Base-by-base conservation (phyloP, 176 grass and related monocot species). In the Aegilops tauschii region DNA sequence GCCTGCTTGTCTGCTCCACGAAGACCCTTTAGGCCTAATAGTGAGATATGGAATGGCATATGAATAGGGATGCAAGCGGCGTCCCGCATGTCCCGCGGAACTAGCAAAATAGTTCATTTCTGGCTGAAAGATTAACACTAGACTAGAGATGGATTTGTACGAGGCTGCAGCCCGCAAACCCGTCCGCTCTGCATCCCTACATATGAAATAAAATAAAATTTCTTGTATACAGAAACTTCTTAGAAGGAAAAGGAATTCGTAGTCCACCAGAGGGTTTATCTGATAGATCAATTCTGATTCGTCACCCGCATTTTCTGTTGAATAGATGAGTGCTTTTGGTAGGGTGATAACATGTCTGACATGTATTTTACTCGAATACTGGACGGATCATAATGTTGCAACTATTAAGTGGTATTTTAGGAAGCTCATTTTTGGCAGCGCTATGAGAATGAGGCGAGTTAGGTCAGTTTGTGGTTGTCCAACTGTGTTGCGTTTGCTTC, bases 211-310 rank as follows among this genome's bases (percentile, higher is more conserved):
- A 84, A 62, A 23, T 58, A 17, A 50, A 68, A 68, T 72, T 45
- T 82, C 25, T 76, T 54, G 34, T 39, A 62, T 77, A 78, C 17
- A 77, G 4, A 23, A 28, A 84, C 64, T n/a, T 45, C 74, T 18
- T 69, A 29, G 12, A 34, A 49, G 14, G 21, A 72, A 76, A 47
- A 76, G 27, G 69, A 72, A 76, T 20, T 54, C 11, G 6, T 10
- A 9, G 42, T 80, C 69, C 84, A 99, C 97, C 89, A 87, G 79
- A 80, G 25, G 96, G 80, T 90, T 99, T 94, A 70, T 93, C 94
- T 61, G 93, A 94, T 30, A 94, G 80, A 86, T 91, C 94, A 92
- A 99, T 96, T 82, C 89, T 91, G 68, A 94, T 81, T 77, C 50
- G 34, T 93, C 86, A 32, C 65, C 91, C 90, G 68, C 68, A 81